These are phyloP conservation scores for Debaryomyces nepalensis DNA, from an alignment of 1,139 yeast species.

Conservation along the genomic window DNA sequence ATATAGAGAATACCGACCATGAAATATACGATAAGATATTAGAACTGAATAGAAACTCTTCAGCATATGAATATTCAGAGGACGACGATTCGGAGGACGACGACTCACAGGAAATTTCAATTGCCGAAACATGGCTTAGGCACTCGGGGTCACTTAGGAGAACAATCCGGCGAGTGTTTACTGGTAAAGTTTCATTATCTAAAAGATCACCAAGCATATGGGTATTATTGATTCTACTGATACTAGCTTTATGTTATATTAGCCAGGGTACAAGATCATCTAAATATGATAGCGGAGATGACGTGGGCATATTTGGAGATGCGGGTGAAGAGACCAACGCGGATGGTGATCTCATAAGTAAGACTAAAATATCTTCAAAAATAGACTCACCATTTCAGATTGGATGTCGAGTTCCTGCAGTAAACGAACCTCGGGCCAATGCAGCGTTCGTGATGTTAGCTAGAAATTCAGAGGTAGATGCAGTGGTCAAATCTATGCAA, in stretches of 20 bases:
- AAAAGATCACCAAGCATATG: slow-evolving; percentile 2
- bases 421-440: slow-evolving; percentile 50
- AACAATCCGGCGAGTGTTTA: not conserved
- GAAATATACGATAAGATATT: no score
- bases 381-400: slow-evolving; percentile 50
- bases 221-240: not conserved
- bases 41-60: no score
- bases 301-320: not conserved
- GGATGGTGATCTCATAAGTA: slow-evolving; percentile 22
- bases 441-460: slow-evolving; percentile 88
- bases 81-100: slow-evolving; percentile 8
- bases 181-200: not conserved
- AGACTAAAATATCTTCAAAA: slow-evolving; percentile 31
- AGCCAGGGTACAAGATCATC: not conserved
- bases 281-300: not conserved
- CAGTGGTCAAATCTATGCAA: slow-evolving; percentile 68
- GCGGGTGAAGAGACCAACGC: not conserved
- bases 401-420: slow-evolving; percentile 55
- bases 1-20: no score
- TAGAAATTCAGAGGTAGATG: slow-evolving; percentile 72
- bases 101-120: not conserved
- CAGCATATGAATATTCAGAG: slow-evolving; percentile 12
- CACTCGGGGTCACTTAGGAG: not conserved
- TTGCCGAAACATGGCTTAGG: not conserved
- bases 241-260: not conserved